phyloP scores from a whole-genome alignment of 768 basidiomycete species.

The Leccinum subgranulosum region DNA sequence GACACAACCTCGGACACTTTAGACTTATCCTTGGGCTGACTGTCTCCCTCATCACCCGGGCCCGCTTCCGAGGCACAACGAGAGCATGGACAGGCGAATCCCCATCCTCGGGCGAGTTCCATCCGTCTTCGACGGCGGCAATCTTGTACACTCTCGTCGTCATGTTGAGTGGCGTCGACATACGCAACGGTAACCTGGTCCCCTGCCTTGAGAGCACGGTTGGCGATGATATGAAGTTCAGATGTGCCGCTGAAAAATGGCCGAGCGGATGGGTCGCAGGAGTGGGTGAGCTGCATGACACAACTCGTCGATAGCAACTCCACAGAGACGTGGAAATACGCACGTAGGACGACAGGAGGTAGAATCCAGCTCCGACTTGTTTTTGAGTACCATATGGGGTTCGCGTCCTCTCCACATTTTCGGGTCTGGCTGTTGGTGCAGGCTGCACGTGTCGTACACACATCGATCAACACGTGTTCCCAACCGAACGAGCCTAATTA shows the following conservation, averaged over 20 bases:
- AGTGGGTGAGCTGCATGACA: constrained; percentile 54
- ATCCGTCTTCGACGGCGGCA: constrained; percentile 63
- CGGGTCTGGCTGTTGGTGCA: constrained; percentile 49
- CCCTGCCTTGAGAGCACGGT: constrained; percentile 63
- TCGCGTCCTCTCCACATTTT: constrained; percentile 71
- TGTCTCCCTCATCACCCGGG: constrained; percentile 24
- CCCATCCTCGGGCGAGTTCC: constrained; percentile 80
- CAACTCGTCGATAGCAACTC: background rate
- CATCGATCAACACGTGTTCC: background rate
- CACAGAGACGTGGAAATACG: constrained; percentile 15
- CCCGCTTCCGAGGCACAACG: constrained; percentile 58
- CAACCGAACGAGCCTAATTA: background rate
- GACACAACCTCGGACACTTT: constrained; percentile 39
- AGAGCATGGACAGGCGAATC: constrained; percentile 70
- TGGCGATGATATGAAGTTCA: constrained; percentile 69
- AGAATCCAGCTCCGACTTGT: constrained; percentile 76
- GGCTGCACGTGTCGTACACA: constrained; percentile 40
- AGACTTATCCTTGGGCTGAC: constrained; percentile 51
- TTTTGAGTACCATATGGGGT: constrained; percentile 72
- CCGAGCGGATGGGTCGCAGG: constrained; percentile 65
- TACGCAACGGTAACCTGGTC: constrained; percentile 76
- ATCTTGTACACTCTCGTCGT: constrained; percentile 50
- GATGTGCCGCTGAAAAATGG: constrained; percentile 70
- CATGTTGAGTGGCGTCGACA: constrained; percentile 61
- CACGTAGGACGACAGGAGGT: constrained; percentile 73